These are phyloP conservation scores for Fusarium keratoplasticum DNA, from an alignment of 2,329 filamentous ascomycete genomes.

Conservation along the genomic window DNA sequence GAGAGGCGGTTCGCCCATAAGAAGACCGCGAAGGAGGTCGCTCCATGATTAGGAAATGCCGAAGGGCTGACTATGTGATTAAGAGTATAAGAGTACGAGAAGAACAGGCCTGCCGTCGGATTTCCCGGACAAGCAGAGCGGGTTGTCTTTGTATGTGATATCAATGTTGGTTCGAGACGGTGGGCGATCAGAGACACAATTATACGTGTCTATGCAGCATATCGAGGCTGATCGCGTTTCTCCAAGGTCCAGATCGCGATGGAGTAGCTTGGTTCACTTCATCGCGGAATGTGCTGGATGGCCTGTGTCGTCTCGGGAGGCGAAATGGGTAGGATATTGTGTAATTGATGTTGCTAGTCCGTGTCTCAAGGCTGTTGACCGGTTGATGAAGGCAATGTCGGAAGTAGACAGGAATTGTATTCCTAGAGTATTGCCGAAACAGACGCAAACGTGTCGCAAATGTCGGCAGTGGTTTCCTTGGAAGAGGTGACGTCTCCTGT, in stretches of 20 bases:
- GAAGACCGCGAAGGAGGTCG: constrained; percentile 44
- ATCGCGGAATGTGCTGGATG: constrained; percentile 23
- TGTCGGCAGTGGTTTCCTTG: constrained; percentile 9
- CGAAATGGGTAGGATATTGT: constrained; percentile 19
- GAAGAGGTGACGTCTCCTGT: not conserved
- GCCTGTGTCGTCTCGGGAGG: constrained; percentile 23
- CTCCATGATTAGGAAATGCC: constrained; percentile 46
- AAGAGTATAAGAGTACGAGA: not conserved
- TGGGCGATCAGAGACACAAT: not conserved
- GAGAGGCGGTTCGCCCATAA: constrained; percentile 58
- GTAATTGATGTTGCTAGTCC: constrained; percentile 13
- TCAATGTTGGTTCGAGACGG: not conserved
- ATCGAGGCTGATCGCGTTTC: constrained; percentile 20
- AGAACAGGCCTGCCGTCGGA: constrained; percentile 5
- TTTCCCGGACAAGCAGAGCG: not conserved
- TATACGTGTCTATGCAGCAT: constrained; percentile 14
- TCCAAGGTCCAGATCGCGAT: constrained; percentile 22
- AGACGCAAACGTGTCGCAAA: constrained; percentile 13
- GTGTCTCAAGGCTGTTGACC: constrained; percentile 11
- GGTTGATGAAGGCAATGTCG: constrained; percentile 1
- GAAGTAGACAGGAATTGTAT: not conserved
- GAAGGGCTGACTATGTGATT: not conserved
- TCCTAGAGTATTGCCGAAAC: not conserved
- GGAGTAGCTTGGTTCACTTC: constrained; percentile 30
- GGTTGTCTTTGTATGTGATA: constrained; percentile 1